These are phyloP conservation scores for Botrytis paeoniae DNA, from an alignment of 2,329 filamentous ascomycete species.

Conservation along the genomic window DNA sequence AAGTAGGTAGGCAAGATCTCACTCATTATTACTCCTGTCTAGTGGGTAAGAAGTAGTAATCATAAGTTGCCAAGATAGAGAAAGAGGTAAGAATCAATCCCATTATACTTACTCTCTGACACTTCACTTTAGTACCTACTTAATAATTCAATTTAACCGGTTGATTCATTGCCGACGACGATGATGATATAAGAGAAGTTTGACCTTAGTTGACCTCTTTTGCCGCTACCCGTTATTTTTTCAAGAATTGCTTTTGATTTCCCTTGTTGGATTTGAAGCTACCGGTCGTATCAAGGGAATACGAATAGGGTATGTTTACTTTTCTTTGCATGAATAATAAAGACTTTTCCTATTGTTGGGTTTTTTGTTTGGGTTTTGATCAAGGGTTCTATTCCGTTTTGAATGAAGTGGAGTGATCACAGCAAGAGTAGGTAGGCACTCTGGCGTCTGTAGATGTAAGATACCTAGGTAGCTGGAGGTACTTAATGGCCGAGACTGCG, in stretches of 20 bases:
- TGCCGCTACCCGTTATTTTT: background rate
- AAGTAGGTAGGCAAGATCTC: background rate
- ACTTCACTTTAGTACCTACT: background rate
- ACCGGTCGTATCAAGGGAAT: background rate
- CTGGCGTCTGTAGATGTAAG: no score
- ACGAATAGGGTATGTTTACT: background rate
- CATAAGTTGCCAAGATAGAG: background rate
- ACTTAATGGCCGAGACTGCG: no score
- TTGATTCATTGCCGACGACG: background rate
- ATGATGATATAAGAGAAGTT: background rate
- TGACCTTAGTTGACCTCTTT: no score
- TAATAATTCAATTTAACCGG: no score
- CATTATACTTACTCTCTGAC: rapidly evolving
- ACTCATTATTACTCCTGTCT: no score
- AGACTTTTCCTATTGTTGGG: no score
- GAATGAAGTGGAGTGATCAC: background rate
- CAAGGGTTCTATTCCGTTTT: background rate
- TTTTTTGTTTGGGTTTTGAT: no score
- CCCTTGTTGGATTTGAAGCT: background rate
- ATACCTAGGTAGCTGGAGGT: no score
- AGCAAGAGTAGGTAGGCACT: background rate
- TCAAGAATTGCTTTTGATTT: background rate
- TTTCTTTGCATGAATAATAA: background rate
- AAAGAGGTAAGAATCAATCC: background rate
- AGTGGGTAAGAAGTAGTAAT: background rate